Base-by-base conservation (phyloP, 495 filamentous ascomycete genomes). In the Schizothecium vesticola region DNA sequence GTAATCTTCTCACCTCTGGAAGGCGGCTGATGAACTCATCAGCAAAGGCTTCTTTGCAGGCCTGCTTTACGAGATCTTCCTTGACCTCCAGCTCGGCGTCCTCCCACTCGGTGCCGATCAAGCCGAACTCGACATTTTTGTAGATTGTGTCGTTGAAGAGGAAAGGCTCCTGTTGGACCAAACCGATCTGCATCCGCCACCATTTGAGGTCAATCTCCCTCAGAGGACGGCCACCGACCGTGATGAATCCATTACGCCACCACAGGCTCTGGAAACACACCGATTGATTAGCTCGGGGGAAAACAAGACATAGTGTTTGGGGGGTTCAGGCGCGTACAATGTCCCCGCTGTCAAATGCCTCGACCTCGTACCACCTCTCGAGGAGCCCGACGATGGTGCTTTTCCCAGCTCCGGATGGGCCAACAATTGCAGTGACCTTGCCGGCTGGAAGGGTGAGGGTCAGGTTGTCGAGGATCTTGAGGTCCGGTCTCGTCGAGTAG, bases 341-440 rank as follows among this genome's bases (percentile, higher is more conserved):
- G 28, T 84, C 78, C 19, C 81, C 78, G 59, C 89, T 81, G 10
- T 86, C 80, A 24, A 69, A 75, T 5, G 80, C 78, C 33, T 87
- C 79, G 3, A 82, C 72, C 59, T 85, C 80, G 71, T 92, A 92
- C 83, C 85, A 90, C 64, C 90, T 76, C 72, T 89, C 85, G 19
- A 91, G 70, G 25, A 92, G 74, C 0, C 81, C 85, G 0, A 90
- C 86, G 56, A 92, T 86, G 0, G 90, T 92, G 66, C 85, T 89
- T 72, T 80, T 93, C 8, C 90, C 90, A 21, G 87, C 89, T 6
- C 90, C 90, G 1, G 88, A 91, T 22, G 92, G 86, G 1, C 94
- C 90, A 59, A 95, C 91, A 60, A 97, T 83, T n/a, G 93, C 92
- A 21, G 91, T 91, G 21, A 88, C 88, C 74, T 95, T 92, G 1